A percentile compares a stretch with the other conserved stretches of the same genome.
Conservation (phyloP, 23 red algal genomes). For the Gracilaria caudata region DNA sequence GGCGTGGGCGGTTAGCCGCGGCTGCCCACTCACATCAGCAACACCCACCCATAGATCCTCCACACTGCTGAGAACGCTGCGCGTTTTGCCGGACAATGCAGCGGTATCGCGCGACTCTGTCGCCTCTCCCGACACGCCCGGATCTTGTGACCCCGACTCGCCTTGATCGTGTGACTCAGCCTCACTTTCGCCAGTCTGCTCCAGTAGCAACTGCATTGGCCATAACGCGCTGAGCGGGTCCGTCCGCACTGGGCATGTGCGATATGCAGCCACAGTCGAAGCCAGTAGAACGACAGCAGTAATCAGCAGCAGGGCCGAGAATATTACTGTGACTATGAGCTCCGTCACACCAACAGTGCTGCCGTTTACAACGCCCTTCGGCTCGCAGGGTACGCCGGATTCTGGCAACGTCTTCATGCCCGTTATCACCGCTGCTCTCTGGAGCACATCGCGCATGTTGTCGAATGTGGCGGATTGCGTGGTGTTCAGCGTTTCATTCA, state of each 20-base stretch:
- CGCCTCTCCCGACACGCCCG: neutral
- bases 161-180: neutral
- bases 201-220: slow-evolving; percentile 16
- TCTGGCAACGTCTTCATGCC: neutral
- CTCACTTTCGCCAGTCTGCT: neutral
- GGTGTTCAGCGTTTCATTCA: slow-evolving; percentile 11
- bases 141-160: no score
- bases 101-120: neutral
- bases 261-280: neutral
- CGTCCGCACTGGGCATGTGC: neutral
- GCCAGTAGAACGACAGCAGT: neutral
- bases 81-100: neutral
- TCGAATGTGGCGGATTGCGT: neutral
- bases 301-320: neutral
- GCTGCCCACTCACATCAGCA: neutral
- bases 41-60: slow-evolving; percentile 17
- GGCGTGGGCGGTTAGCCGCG: slow-evolving; percentile 15
- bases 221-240: slow-evolving; percentile 1
- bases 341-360: slow-evolving; percentile 10
- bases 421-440: slow-evolving; percentile 11
- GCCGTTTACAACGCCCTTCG: neutral
- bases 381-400: neutral
- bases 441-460: slow-evolving; percentile 1
- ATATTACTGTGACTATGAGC: neutral
- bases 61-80: neutral